Evolutionary conservation across 2,329 filamentous ascomycete species (phyloP).

Genomic region (Sclerotiophoma versabilis): DNA sequence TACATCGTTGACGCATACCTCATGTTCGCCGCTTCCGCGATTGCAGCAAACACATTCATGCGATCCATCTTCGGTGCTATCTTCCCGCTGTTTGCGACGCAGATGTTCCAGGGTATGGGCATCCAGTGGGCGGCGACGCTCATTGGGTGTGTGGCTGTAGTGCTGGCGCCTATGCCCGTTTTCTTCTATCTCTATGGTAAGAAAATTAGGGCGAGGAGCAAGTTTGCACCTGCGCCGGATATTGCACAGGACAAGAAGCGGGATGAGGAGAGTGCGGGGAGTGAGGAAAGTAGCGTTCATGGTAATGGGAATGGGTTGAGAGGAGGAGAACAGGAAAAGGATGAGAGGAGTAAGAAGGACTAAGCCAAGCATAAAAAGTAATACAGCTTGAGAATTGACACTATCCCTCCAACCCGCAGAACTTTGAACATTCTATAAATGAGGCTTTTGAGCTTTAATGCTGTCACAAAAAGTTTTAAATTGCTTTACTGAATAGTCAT

Average conservation of each 20-base stretch:
- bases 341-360: constrained; percentile 5
- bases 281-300: neutral
- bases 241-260: constrained; percentile 45
- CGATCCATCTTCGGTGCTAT: constrained; percentile 58
- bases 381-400: too few relatives aligned
- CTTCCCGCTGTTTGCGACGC: constrained; percentile 63
- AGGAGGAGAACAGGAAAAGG: neutral
- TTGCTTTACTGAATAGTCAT: too few relatives aligned
- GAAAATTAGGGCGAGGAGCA: constrained; percentile 52
- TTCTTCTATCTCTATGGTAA: constrained; percentile 55
- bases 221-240: constrained; percentile 53
- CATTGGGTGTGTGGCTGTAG: constrained; percentile 53
- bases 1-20: constrained; percentile 67
- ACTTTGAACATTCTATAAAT: too few relatives aligned
- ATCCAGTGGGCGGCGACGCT: constrained; percentile 57
- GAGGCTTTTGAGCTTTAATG: too few relatives aligned
- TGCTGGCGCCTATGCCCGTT: constrained; percentile 54
- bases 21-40: constrained; percentile 62
- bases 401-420: too few relatives aligned
- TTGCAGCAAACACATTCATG: constrained; percentile 64
- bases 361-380: too few relatives aligned
- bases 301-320: neutral
- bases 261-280: constrained; percentile 39
- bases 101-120: constrained; percentile 63
- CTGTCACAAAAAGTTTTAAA: too few relatives aligned